phyloP scores from a whole-genome alignment of 345 rosid genomes.

The Rubroshorea leprosula region DNA sequence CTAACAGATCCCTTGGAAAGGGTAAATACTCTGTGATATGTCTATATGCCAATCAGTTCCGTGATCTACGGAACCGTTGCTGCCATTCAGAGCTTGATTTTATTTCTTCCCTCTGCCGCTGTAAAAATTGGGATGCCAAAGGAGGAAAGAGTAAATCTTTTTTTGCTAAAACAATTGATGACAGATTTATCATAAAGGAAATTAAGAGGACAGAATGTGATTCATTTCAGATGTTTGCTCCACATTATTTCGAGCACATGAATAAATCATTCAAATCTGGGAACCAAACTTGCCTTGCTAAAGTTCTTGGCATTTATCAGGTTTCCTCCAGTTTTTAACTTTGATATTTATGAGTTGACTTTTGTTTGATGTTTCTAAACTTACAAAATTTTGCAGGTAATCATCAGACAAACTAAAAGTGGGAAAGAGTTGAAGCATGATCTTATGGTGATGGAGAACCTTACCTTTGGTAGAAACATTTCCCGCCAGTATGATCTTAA shows the following conservation, averaged over 20 bases:
- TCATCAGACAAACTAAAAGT: conserved; percentile 57
- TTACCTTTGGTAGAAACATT: conserved; percentile 59
- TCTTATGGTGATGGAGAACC: conserved; percentile 98
- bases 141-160: conserved; percentile 94
- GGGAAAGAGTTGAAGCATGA: conserved; percentile 85
- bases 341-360: background rate
- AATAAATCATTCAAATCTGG: conserved; percentile 57
- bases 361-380: background rate
- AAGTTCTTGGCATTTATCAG: conserved; percentile 96
- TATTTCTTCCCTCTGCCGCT: conserved; percentile 82
- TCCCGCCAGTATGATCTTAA: conserved; percentile 91
- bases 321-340: conserved; percentile 26
- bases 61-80: conserved; percentile 58
- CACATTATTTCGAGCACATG: conserved; percentile 80
- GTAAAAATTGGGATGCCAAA: conserved; percentile 90
- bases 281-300: conserved; percentile 94
- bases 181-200: conserved; percentile 86
- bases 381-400: conserved; percentile 49
- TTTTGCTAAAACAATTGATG: conserved; percentile 85
- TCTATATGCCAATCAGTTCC: conserved; percentile 68
- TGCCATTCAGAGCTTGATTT: conserved; percentile 78
- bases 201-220: conserved; percentile 88
- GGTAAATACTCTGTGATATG: conserved; percentile 75
- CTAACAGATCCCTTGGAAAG: conserved; percentile 53
- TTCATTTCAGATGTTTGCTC: conserved; percentile 81